Base-by-base conservation (phyloP, 179 eudicot species). In the Vitellaria paradoxa region DNA sequence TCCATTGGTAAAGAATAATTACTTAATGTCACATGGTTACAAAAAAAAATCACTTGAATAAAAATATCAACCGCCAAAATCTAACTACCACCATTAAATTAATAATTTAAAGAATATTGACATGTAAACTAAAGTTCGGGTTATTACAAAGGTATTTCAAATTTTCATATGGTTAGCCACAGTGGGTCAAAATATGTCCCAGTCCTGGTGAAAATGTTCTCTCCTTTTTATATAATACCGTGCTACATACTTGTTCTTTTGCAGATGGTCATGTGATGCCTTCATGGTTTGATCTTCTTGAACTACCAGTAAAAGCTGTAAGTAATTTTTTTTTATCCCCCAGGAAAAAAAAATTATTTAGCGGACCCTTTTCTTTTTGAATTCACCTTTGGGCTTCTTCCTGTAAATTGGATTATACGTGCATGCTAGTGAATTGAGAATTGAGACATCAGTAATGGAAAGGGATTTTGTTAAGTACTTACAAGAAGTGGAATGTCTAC, bases 261-360 rank as follows among this genome's bases (percentile, higher is more conserved):
- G 86, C 75, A 96, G 99, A 89, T 89, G 97, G 98, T 74, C 80
- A 84, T 77, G 89, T 91, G 76, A 94, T 94, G 97, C 97, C 98
- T 77, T 96, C 99, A 46, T 94, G 99, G 99, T 96, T 94, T 75
- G 96, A 96, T 83, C 78, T 96, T 82, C 96, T 76, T 73, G 98
- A 96, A 86, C 86, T 96, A 76, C 99, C 99, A 14, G 86, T 96
- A 52, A 88, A 97, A 0, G 86, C 92, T 72, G 99, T 96, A 91
- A 92, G 96, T 83, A 71, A 45, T 37, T 69, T 76, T 55, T 74
- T 18, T 23, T 53, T 13, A 65, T 21, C 52, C 24, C 30, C 56
- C 17, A 0, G 73, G 13, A 47, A 56, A 0, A 10, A 23, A 1
- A 6, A 30, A 30, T 30, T 30, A 30, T 6, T 24, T 47, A 24